Conservation (phyloP, 2,329 filamentous ascomycete species). For the Ceratocystis alfenasii region DNA sequence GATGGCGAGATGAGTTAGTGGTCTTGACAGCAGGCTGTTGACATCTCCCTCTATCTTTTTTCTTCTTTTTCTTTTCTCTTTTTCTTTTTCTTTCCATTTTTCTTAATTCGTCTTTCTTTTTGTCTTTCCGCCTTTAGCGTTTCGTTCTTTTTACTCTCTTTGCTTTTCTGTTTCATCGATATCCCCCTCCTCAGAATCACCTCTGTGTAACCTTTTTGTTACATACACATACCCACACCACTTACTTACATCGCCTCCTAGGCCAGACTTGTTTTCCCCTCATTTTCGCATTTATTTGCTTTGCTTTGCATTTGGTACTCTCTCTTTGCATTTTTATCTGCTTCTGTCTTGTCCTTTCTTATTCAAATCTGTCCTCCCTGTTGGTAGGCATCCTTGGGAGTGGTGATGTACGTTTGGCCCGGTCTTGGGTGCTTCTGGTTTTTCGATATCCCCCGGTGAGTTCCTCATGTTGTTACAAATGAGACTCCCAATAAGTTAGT, state of each 20-base stretch:
- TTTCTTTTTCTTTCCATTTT: not conserved
- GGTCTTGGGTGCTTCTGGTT: not conserved
- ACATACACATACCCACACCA: not conserved
- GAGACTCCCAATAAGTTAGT: conserved; percentile 17
- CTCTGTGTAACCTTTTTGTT: not conserved
- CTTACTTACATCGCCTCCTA: not conserved
- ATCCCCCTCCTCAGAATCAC: conserved; percentile 8
- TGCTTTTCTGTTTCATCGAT: not conserved
- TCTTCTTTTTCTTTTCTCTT: not conserved
- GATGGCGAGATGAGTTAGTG: not conserved
- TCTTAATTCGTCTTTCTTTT: not conserved
- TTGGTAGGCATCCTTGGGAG: not conserved
- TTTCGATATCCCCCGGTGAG: conserved; percentile 18
- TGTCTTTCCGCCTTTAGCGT: not conserved
- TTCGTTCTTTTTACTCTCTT: not conserved
- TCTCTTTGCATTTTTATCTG: conserved; percentile 5
- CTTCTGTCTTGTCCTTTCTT: conserved; percentile 14
- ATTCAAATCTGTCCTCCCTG: conserved; percentile 9
- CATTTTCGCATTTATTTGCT: not conserved
- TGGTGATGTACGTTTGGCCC: not conserved
- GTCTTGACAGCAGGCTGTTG: conserved; percentile 8
- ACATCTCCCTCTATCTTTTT: not conserved
- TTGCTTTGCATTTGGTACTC: conserved; percentile 1
- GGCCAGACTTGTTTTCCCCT: conserved; percentile 7
- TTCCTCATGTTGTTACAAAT: conserved; percentile 12